Base-by-base conservation (phyloP, 2,329 filamentous ascomycete genomes). In the Monilinia fructigena region DNA sequence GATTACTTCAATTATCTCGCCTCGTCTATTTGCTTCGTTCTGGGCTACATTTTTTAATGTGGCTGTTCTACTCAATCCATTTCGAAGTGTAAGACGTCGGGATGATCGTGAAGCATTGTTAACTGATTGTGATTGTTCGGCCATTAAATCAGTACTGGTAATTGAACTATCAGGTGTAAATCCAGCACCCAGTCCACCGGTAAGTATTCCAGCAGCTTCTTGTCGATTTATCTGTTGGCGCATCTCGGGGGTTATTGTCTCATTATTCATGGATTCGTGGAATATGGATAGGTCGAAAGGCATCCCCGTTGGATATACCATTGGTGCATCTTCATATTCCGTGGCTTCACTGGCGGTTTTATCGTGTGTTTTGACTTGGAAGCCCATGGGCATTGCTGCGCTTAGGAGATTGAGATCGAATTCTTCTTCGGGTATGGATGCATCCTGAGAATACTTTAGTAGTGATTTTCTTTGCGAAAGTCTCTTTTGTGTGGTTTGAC, bases 1-100 rank as follows among this genome's bases (percentile, higher is more conserved):
- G 55, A 88, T 81, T 2, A 88, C 83, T 72, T 87, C 81, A 67
- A 88, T 84, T 2, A 87, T 81, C 70, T 86, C 79, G 20, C 85
- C 85, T n/a, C 82, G 78, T 66, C 82, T 82, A 71, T 88, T 86
- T 0, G 86, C 86, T 72, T 87, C 84, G 14, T 78, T 80, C 74
- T 88, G 86, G 0, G 81, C 85, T 23, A 84, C 77, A 26, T 80
- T 78, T 65, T 78, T 81, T 64, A 87, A 76, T 0, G 80, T 82
- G 60, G 80, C 75, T 12, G 72, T 71, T 50, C 80, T 77, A 31
- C 54, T 54, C 20, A 74, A 28, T 6, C 69, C 55, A n/a, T 58
- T 67, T 54, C 70, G 65, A 47, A 72, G 66, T 1, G 74, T 73
- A 16, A 74, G 65, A 40, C 64, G 68, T 10, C 72, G 68, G 14